Evolutionary conservation across 2,329 filamentous ascomycete genomes (phyloP).

Genomic region (Xylaria sp.): DNA sequence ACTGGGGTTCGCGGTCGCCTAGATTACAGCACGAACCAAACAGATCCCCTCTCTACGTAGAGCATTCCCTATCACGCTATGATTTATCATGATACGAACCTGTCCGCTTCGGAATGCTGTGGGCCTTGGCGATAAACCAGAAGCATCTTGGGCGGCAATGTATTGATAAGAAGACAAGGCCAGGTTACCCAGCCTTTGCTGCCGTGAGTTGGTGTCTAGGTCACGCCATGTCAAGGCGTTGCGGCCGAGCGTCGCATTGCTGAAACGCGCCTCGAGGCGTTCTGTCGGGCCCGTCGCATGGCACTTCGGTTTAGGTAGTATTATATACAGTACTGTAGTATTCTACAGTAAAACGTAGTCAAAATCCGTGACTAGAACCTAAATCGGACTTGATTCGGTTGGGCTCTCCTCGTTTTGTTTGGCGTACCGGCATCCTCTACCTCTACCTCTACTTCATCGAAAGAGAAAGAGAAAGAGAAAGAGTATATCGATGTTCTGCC

Average conservation of each 20-base stretch:
- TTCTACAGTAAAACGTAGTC: neutral
- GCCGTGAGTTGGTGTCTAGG: neutral
- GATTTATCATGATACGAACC: neutral
- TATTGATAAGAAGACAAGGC: neutral
- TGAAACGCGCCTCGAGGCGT: neutral
- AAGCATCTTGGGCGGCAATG: neutral
- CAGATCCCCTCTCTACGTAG: neutral
- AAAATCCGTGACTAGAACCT: neutral
- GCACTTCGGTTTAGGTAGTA: neutral
- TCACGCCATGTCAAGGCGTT: neutral
- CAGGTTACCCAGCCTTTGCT: neutral
- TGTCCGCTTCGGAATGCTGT: neutral
- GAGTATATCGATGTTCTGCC: no score
- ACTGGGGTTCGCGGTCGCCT: neutral
- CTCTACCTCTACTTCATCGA: neutral
- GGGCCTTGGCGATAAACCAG: neutral
- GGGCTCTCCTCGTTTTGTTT: neutral
- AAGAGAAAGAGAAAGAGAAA: no score
- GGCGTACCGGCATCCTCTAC: neutral
- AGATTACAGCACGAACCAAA: neutral
- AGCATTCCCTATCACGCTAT: neutral
- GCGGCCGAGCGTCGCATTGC: neutral
- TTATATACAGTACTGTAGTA: neutral
- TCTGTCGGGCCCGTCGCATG: neutral
- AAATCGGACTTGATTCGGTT: neutral